These are phyloP conservation scores for Sanchytrium tribonematis DNA, from an alignment of 371 early-diverging fungal genomes.

Conservation along the genomic window DNA sequence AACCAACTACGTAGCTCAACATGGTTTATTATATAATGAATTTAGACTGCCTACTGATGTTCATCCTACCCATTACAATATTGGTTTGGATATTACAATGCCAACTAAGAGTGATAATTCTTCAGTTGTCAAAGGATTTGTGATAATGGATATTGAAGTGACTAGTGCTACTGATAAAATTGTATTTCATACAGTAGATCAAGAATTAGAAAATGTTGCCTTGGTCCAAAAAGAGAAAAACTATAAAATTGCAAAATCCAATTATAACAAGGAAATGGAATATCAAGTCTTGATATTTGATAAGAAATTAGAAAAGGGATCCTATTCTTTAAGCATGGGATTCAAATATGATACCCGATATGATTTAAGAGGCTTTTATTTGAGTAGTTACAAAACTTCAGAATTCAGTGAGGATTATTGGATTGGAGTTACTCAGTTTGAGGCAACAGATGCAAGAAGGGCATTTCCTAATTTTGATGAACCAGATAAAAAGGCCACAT, in stretches of 20 bases:
- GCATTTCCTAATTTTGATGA: constrained; percentile 81
- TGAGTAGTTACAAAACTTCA: background rate
- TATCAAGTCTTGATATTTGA: background rate
- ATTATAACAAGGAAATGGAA: background rate
- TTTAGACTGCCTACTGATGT: background rate
- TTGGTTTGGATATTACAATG: background rate
- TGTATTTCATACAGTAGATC: background rate
- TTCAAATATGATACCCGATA: background rate
- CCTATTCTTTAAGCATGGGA: background rate
- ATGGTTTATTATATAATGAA: background rate
- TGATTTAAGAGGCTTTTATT: background rate
- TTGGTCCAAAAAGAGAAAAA: background rate
- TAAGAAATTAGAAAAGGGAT: background rate
- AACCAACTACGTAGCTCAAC: no score
- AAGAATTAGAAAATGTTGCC: background rate
- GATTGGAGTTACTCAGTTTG: constrained; percentile 66
- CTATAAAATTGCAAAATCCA: background rate
- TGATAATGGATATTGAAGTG: background rate
- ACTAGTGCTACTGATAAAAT: background rate
- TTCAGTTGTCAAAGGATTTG: background rate
- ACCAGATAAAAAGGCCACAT: constrained; percentile 67
- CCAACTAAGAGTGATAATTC: background rate
- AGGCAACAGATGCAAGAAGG: constrained; percentile 58
- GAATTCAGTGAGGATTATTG: constrained; percentile 3
- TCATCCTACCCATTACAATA: background rate